Evolutionary conservation across 805 yeast genomes (phyloP).

Genomic region (Suhomyces canberraensis): DNA sequence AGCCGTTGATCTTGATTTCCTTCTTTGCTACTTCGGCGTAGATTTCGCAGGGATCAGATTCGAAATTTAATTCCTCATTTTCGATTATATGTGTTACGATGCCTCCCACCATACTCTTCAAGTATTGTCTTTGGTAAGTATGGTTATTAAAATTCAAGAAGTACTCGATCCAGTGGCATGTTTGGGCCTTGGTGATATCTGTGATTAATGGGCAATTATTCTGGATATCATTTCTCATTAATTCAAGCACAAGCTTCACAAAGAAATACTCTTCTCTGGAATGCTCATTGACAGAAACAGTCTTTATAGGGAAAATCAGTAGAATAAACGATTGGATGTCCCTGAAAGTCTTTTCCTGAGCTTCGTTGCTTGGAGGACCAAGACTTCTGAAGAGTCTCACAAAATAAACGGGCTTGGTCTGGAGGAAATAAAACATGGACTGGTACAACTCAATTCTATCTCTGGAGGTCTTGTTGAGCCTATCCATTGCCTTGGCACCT

Average conservation of each 20-base stretch:
- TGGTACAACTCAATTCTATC: conserved; percentile 67
- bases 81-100: conserved; percentile 38
- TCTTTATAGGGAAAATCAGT: conserved; percentile 31
- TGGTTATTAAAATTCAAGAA: conserved; percentile 43
- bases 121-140: conserved; percentile 46
- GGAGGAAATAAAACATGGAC: conserved; percentile 75
- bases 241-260: conserved; percentile 51
- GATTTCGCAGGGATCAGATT: conserved; percentile 72
- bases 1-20: conserved; percentile 33
- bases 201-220: conserved; percentile 23
- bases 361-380: conserved; percentile 6
- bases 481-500: conserved; percentile 24
- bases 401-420: conserved; percentile 77
- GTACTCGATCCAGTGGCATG: conserved; percentile 44
- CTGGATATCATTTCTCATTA: conserved; percentile 42
- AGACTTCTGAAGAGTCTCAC: conserved; percentile 47
- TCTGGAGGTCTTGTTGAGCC: conserved; percentile 39
- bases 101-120: conserved; percentile 40
- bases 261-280: conserved; percentile 71
- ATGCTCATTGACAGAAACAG: conserved; percentile 28
- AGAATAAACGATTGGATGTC: conserved; percentile 22
- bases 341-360: conserved; percentile 11
- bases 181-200: conserved; percentile 38
- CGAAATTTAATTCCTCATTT: conserved; percentile 59
- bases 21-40: conserved; percentile 38